A percentile compares a stretch with the other conserved stretches of the same genome.
These are phyloP conservation scores for Adansonia gregorii DNA, from an alignment of 441 rosid species.

Conservation along the genomic window DNA sequence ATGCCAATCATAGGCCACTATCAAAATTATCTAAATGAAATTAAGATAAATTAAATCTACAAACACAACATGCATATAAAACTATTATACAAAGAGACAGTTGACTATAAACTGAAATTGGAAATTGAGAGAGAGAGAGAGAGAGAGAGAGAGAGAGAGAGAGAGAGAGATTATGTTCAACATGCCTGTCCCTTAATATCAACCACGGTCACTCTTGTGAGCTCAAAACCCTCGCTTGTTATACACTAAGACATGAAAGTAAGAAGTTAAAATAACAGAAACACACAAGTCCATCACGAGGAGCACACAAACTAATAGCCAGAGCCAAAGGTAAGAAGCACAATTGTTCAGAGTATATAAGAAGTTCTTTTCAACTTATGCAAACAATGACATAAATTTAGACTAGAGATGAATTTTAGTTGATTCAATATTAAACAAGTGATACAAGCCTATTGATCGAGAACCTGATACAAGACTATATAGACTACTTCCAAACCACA, in stretches of 20 bases:
- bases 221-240: constrained; percentile 84
- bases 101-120: constrained; percentile 11
- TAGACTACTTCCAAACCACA: background rate
- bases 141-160: background rate
- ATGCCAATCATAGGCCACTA: constrained; percentile 2
- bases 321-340: constrained; percentile 3
- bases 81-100: background rate
- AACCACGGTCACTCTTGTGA: constrained; percentile 86
- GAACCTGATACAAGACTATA: background rate
- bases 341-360: background rate
- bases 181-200: constrained; percentile 84
- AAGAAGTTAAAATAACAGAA: background rate
- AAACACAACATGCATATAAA: constrained; percentile 1
- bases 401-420: constrained; percentile 5
- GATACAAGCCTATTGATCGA: constrained; percentile 6
- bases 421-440: background rate
- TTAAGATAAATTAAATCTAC: background rate
- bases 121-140: background rate
- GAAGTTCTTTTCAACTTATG: background rate
- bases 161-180: background rate
- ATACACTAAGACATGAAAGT: constrained; percentile 58
- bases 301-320: constrained; percentile 9
- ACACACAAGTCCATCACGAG: background rate
- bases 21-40: background rate
- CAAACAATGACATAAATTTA: constrained; percentile 3